phyloP scores from a whole-genome alignment of 2,329 filamentous ascomycete species.

The Colletotrichum scovillei region DNA sequence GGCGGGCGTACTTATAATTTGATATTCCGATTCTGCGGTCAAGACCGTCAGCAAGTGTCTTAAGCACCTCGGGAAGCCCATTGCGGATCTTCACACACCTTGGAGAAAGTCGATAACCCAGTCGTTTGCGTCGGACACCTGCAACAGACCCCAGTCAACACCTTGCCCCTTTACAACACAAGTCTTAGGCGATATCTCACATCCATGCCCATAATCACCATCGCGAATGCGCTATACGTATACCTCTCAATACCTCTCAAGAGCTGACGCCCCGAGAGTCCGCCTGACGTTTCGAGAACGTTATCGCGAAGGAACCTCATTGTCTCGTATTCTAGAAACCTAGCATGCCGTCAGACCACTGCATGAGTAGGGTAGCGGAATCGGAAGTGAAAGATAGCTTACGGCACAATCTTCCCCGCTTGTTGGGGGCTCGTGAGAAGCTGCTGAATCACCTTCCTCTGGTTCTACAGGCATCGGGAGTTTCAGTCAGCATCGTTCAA shows the following conservation, averaged over 20 bases:
- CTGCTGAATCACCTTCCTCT: constrained; percentile 12
- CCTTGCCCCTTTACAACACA: not conserved
- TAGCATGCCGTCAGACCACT: not conserved
- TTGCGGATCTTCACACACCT: not conserved
- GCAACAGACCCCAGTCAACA: not conserved
- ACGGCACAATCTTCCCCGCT: constrained; percentile 14
- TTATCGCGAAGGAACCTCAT: constrained; percentile 4
- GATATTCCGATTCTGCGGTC: not conserved
- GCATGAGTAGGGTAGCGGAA: too few relatives aligned
- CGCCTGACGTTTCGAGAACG: rapidly evolving
- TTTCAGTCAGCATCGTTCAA: not conserved
- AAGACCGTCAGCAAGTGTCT: not conserved
- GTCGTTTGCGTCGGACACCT: not conserved
- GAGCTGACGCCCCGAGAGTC: not conserved
- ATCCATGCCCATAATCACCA: constrained; percentile 3
- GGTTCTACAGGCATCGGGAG: not conserved
- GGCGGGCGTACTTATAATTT: not conserved
- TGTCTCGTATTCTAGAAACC: constrained; percentile 4
- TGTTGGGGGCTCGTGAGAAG: constrained; percentile 4
- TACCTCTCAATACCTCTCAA: not conserved
- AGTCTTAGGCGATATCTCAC: not conserved
- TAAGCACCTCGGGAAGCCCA: not conserved
- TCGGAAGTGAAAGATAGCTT: not conserved
- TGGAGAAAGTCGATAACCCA: not conserved
- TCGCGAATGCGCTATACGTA: constrained; percentile 6